Conservation (phyloP, 1,284 basidiomycete genomes). For the Microbotryomycetes sp. region DNA sequence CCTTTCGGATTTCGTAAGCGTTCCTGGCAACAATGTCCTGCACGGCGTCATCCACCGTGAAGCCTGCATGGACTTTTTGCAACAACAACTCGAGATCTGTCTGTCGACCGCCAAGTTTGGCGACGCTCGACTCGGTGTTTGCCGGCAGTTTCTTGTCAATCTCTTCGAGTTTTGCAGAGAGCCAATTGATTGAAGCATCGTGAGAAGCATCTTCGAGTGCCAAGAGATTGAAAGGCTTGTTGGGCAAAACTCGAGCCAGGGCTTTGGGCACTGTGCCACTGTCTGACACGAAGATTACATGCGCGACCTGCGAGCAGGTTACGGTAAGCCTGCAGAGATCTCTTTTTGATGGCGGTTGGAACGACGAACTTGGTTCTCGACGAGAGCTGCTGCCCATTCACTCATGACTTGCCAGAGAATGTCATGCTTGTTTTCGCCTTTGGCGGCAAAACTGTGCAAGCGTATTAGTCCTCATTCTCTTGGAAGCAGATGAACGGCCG, state of each 20-base stretch:
- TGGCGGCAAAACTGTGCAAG: slow-evolving; percentile 50
- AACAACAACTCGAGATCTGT: slow-evolving; percentile 79
- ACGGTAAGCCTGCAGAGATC: slow-evolving; percentile 25
- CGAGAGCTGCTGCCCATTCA: slow-evolving; percentile 75
- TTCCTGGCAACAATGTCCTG: slow-evolving; percentile 64
- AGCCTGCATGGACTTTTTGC: slow-evolving; percentile 72
- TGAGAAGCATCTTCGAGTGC: slow-evolving; percentile 78
- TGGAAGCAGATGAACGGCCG: not conserved
- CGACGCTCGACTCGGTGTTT: slow-evolving; percentile 42
- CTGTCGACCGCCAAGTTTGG: slow-evolving; percentile 75
- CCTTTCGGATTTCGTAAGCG: slow-evolving; percentile 81
- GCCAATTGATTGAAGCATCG: slow-evolving; percentile 67
- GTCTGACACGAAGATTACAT: slow-evolving; percentile 85
- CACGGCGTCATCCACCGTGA: slow-evolving; percentile 67
- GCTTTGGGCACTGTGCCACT: slow-evolving; percentile 79
- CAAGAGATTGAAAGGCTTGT: slow-evolving; percentile 72
- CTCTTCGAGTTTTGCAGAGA: slow-evolving; percentile 68
- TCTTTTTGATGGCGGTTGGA: not conserved
- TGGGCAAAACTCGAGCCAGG: slow-evolving; percentile 71
- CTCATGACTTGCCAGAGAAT: slow-evolving; percentile 69
- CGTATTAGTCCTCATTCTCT: not conserved
- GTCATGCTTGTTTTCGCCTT: slow-evolving; percentile 57
- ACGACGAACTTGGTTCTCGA: slow-evolving; percentile 63
- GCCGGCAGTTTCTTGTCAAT: slow-evolving; percentile 44
- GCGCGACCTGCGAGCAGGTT: slow-evolving; percentile 55